These are phyloP conservation scores for Cryphonectria parasitica DNA, from an alignment of 2,329 filamentous ascomycete species.

Conservation along the genomic window DNA sequence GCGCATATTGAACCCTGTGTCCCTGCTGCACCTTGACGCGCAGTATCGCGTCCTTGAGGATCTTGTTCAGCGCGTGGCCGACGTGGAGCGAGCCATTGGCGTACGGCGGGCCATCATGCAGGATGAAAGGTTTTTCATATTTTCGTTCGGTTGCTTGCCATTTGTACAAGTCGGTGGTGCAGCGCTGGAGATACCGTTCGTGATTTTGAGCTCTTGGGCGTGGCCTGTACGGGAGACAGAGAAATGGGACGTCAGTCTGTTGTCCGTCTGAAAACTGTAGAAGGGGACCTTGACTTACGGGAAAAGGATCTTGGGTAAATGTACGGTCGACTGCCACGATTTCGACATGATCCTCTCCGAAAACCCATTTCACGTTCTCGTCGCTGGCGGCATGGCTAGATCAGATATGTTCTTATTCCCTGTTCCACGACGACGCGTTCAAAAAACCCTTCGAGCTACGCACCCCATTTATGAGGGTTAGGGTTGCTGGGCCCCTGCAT, in stretches of 20 bases:
- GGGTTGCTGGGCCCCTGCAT: not conserved
- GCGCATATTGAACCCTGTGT: constrained; percentile 76
- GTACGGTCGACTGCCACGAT: constrained; percentile 75
- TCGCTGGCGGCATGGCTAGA: constrained; percentile 2
- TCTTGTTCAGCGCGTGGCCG: constrained; percentile 95
- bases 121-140: constrained; percentile 66
- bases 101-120: constrained; percentile 97
- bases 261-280: not conserved
- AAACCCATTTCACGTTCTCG: constrained; percentile 19
- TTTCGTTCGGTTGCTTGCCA: constrained; percentile 73
- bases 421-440: not conserved
- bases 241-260: not conserved
- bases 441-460: not conserved
- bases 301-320: constrained; percentile 75
- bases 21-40: constrained; percentile 79
- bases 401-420: not conserved
- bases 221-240: constrained; percentile 44
- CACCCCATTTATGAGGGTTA: not conserved
- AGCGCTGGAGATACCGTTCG: constrained; percentile 69
- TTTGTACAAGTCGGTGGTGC: constrained; percentile 84
- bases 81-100: constrained; percentile 92
- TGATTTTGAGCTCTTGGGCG: constrained; percentile 55
- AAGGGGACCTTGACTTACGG: constrained; percentile 53
- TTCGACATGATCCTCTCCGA: constrained; percentile 47
- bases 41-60: constrained; percentile 92